Evolutionary conservation across 345 rosid genomes (phyloP).

Genomic region (Mercurialis annua): DNA sequence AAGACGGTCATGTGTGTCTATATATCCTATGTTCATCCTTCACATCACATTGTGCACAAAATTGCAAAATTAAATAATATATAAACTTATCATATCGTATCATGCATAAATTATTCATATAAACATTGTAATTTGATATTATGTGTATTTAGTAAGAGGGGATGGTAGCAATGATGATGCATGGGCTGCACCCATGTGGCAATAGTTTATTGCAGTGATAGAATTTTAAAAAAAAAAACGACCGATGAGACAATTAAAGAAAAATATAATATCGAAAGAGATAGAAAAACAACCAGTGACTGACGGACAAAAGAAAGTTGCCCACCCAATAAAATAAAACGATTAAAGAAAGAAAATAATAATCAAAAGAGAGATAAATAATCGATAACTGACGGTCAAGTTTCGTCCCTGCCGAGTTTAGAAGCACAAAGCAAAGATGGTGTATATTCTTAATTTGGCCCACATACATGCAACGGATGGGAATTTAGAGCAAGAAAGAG

Average conservation of each 20-base stretch:
- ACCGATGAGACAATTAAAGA: too few relatives aligned
- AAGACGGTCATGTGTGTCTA: too few relatives aligned
- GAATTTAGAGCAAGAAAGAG: background rate
- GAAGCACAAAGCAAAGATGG: background rate
- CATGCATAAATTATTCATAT: slow-evolving; percentile 26
- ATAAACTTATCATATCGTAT: slow-evolving; percentile 26
- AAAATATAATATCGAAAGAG: too few relatives aligned
- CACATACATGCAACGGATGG: background rate
- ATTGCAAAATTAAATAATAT: slow-evolving; percentile 5
- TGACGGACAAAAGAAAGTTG: too few relatives aligned
- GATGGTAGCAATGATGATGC: background rate
- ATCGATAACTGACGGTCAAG: too few relatives aligned
- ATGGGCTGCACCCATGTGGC: slow-evolving; percentile 2
- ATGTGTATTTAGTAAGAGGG: background rate
- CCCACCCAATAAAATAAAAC: too few relatives aligned
- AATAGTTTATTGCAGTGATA: too few relatives aligned
- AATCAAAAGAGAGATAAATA: too few relatives aligned
- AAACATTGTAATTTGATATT: background rate
- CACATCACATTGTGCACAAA: background rate
- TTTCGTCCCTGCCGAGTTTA: too few relatives aligned
- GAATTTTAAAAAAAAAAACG: too few relatives aligned
- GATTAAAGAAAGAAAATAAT: too few relatives aligned
- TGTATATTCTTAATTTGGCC: slow-evolving; percentile 7
- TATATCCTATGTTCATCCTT: slow-evolving; percentile 7
- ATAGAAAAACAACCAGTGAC: too few relatives aligned